Base-by-base conservation (phyloP, 352 stramenopile species). In the Blastocystis sp. region DNA sequence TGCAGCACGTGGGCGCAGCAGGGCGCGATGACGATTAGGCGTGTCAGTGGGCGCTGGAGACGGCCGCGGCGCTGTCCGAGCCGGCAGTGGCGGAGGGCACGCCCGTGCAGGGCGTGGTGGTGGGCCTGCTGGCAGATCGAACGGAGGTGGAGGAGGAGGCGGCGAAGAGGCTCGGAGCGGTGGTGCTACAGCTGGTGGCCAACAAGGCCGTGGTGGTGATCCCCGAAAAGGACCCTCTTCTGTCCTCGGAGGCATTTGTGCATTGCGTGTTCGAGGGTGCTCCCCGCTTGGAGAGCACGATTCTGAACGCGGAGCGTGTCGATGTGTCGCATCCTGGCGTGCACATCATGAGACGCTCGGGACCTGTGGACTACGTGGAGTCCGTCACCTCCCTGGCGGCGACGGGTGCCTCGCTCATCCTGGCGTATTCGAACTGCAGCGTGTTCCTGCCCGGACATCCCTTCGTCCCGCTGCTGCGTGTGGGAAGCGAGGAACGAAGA, bases 281-380 rank as follows among this genome's bases (percentile, higher is more conserved):
- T 19, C 10, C 2, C 1, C 0, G 19, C 40, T 7, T 84, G n/a
- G 17, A n/a, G 10, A 60, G 52, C 0, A 59, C 60, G n/a, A 19
- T 84, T 14, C 38, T 67, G 59, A 45, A 41, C 28, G 64, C 19
- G 19, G 81, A 67, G 4, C 17, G 23, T n/a, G 53, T 48, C 17
- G n/a, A 69, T 10, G 9, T 10, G 10, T 21, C n/a, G 5, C 40
- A 53, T 28, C 38, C 81, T 0, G 81, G 81, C n/a, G 45, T 89
- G 2, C 60, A 89, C n/a, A 64, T 89, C 14, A 89, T 89, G 86
- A 19, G 61, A n/a, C 21, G 41, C 7, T 19, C 40, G 14, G 70
- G 64, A 59, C 76, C 86, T 0, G n/a, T 28, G 4, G 62, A 88
- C 43, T 78, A 76, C 41, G 59, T 70, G 40, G 86, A 89, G 60